Evolutionary conservation across 192 early-diverging fungal species (phyloP).

Genomic region (Rhizophagus prolifer): DNA sequence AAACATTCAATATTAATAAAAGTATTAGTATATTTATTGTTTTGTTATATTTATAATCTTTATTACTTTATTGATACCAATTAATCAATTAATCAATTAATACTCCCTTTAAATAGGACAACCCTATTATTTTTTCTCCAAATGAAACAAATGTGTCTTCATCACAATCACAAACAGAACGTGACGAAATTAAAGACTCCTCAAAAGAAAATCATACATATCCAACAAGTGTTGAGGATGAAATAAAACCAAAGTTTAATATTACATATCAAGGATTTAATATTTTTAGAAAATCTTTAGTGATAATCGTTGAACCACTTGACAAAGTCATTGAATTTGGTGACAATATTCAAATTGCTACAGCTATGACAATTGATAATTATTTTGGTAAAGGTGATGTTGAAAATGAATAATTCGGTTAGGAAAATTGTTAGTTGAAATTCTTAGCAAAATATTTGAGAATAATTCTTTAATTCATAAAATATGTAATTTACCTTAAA

Average conservation of each 20-base stretch:
- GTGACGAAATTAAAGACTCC: neutral
- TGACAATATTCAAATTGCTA: neutral
- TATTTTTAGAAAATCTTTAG: constrained; percentile 16
- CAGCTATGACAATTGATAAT: constrained; percentile 20
- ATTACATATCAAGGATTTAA: constrained; percentile 21
- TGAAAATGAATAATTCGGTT: neutral
- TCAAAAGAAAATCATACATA: neutral
- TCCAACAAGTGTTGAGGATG: neutral
- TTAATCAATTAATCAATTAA: no score
- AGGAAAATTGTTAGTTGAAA: no score
- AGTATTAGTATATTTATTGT: neutral
- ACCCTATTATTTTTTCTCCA: neutral
- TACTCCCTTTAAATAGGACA: neutral
- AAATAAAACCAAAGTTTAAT: neutral
- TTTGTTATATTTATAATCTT: neutral
- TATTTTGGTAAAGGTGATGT: constrained; percentile 11
- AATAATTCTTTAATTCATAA: no score
- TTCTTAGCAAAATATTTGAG: no score
- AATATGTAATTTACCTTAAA: no score
- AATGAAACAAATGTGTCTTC: neutral
- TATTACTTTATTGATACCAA: no score
- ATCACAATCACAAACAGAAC: neutral
- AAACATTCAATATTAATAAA: constrained; percentile 19
- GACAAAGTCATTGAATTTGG: constrained; percentile 14
- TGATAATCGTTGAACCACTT: constrained; percentile 9